A percentile compares a stretch with the other conserved stretches of the same genome.
Evolutionary conservation across 2,329 filamentous ascomycete species (phyloP).

Genomic region (Colletotrichum sp.): DNA sequence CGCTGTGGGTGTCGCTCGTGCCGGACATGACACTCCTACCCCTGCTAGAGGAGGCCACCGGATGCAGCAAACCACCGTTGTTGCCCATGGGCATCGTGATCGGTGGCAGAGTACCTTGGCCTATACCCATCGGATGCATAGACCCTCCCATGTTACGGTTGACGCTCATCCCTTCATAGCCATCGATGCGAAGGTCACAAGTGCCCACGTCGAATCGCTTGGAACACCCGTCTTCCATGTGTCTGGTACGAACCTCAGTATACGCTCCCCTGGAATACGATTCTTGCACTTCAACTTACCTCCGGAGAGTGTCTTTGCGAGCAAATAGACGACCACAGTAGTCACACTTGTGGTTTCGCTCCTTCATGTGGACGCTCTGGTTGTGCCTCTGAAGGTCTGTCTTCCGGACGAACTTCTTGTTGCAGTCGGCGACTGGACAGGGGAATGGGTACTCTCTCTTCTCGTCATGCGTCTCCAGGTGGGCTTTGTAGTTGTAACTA

Average conservation of each 20-base stretch:
- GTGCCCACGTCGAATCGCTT: conserved; percentile 66
- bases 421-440: conserved; percentile 70
- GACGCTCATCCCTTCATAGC: conserved; percentile 25
- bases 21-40: background rate
- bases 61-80: background rate
- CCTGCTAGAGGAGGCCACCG: background rate
- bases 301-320: conserved; percentile 81
- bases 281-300: conserved; percentile 52
- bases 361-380: conserved; percentile 75
- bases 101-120: conserved; percentile 2
- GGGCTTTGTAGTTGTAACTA: conserved; percentile 86
- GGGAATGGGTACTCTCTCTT: conserved; percentile 72
- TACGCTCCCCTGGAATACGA: background rate
- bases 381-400: conserved; percentile 74
- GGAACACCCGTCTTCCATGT: conserved; percentile 78
- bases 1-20: conserved; percentile 1
- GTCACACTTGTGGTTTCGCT: conserved; percentile 72
- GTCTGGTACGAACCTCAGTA: conserved; percentile 51
- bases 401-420: conserved; percentile 79
- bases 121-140: background rate
- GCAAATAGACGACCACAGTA: conserved; percentile 76
- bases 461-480: conserved; percentile 84
- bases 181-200: conserved; percentile 47
- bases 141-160: conserved; percentile 19
- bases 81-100: conserved; percentile 1